Percentiles rank a stretch among this genome's conserved stretches.
Conservation (phyloP, 495 filamentous ascomycete species). For the Aspergillus egyptiacus region DNA sequence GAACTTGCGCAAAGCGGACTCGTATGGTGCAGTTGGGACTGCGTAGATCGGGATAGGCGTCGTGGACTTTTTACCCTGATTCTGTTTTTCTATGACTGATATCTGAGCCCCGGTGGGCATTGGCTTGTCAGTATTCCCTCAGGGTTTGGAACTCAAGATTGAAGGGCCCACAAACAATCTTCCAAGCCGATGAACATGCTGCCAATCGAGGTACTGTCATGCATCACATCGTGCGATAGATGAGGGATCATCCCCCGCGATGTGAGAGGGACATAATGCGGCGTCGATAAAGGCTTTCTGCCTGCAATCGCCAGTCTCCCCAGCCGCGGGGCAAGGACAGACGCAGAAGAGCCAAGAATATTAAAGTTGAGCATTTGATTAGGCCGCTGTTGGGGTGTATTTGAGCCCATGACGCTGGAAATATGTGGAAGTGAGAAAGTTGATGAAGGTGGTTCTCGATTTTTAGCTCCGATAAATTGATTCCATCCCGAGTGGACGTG, state of each 20-base stretch:
- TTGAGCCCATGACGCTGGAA: conserved; percentile 25
- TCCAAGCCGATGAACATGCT: conserved; percentile 81
- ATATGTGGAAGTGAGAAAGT: conserved; percentile 17
- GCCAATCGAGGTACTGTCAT: conserved; percentile 53
- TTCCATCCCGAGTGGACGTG: no score
- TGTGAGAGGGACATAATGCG: conserved; percentile 69
- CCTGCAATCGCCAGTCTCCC: conserved; percentile 58
- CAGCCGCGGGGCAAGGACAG: conserved; percentile 44
- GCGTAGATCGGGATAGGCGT: conserved; percentile 46
- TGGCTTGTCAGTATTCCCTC: conserved; percentile 21
- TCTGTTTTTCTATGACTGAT: conserved; percentile 69
- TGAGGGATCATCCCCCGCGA: conserved; percentile 84
- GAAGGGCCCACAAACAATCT: conserved; percentile 69
- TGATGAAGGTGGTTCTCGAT: no score
- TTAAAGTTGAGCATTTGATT: conserved; percentile 31
- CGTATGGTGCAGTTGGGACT: conserved; percentile 30
- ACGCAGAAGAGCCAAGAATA: conserved; percentile 21
- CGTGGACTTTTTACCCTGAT: conserved; percentile 31
- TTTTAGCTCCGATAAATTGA: no score
- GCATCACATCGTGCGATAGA: conserved; percentile 76
- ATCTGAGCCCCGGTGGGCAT: conserved; percentile 31
- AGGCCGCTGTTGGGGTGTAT: conserved; percentile 9
- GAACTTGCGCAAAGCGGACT: conserved; percentile 65
- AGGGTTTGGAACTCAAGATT: not conserved
- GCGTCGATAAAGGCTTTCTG: conserved; percentile 62